Evolutionary conservation across 2,329 filamentous ascomycete species (phyloP).

Genomic region (Aureobasidium uvarum): DNA sequence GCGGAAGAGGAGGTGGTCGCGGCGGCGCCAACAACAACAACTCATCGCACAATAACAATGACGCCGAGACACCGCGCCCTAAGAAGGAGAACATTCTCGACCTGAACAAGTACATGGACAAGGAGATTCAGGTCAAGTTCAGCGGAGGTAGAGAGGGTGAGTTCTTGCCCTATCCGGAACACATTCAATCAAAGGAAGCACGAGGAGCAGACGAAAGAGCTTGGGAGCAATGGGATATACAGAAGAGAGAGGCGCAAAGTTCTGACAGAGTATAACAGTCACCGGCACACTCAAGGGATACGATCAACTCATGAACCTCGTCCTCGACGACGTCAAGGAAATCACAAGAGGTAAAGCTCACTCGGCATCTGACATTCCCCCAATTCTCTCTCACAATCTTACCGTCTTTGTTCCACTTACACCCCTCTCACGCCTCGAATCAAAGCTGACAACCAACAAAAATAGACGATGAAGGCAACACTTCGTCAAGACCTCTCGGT

Average conservation of each 20-base stretch:
- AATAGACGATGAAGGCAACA: constrained; percentile 91
- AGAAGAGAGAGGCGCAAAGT: neutral
- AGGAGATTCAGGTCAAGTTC: constrained; percentile 93
- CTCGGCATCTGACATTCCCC: constrained; percentile 9
- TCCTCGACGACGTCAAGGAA: constrained; percentile 91
- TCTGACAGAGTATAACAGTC: constrained; percentile 54
- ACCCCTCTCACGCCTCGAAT: constrained; percentile 47
- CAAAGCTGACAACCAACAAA: neutral
- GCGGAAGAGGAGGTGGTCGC: constrained; percentile 37
- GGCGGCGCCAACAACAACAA: constrained; percentile 34
- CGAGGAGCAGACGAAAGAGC: neutral
- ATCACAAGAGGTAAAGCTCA: constrained; percentile 69
- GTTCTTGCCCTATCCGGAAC: neutral
- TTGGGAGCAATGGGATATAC: no score
- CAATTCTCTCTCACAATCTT: neutral
- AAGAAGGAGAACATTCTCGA: constrained; percentile 99
- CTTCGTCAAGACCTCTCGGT: constrained; percentile 74
- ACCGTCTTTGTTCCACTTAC: neutral
- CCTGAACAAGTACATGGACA: constrained; percentile 94
- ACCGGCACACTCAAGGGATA: constrained; percentile 89
- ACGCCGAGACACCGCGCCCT: constrained; percentile 52
- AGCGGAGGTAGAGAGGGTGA: constrained; percentile 90
- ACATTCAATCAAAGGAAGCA: neutral
- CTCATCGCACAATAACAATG: constrained; percentile 31
- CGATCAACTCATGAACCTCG: constrained; percentile 96